Evolutionary conservation across 1,284 basidiomycete genomes (phyloP).

Genomic region (Meripilus lineatus): DNA sequence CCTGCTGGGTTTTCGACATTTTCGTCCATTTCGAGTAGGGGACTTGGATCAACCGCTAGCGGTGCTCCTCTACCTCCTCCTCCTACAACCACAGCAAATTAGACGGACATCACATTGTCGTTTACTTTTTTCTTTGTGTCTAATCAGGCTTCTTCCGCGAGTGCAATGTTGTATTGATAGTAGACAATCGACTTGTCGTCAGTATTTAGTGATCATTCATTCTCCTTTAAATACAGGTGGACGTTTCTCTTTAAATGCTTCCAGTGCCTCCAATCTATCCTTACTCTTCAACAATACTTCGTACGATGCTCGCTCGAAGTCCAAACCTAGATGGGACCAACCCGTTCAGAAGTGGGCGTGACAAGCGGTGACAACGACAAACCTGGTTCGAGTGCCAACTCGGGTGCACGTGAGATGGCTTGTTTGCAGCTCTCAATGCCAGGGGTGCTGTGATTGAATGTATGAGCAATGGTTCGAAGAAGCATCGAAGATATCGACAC

Average conservation of each 20-base stretch:
- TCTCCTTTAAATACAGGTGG: slow-evolving; percentile 80
- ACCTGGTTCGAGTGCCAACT: slow-evolving; percentile 76
- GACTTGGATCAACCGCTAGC: too few species aligned
- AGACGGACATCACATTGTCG: too few species aligned
- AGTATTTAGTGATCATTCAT: slow-evolving; percentile 34
- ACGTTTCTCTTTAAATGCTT: slow-evolving; percentile 89
- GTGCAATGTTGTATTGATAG: background rate
- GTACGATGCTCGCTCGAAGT: slow-evolving; percentile 86
- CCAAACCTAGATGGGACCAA: slow-evolving; percentile 51
- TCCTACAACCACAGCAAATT: too few species aligned
- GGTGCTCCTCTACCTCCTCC: too few species aligned
- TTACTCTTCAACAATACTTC: slow-evolving; percentile 75
- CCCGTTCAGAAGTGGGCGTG: too few species aligned
- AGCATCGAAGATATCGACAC: too few species aligned
- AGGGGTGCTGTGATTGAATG: slow-evolving; percentile 76
- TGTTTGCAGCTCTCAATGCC: slow-evolving; percentile 87
- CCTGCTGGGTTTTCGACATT: slow-evolving; percentile 4
- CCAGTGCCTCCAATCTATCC: slow-evolving; percentile 82
- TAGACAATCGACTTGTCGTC: too few species aligned
- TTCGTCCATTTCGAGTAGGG: too few species aligned
- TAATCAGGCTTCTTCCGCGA: background rate
- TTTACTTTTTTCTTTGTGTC: background rate
- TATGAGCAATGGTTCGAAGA: too few species aligned
- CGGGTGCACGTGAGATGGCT: slow-evolving; percentile 78
- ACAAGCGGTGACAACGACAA: too few species aligned